Percentiles rank a stretch among this genome's conserved stretches.
phyloP scores from a whole-genome alignment of 805 yeast genomes.

The Torulaspora indica region DNA sequence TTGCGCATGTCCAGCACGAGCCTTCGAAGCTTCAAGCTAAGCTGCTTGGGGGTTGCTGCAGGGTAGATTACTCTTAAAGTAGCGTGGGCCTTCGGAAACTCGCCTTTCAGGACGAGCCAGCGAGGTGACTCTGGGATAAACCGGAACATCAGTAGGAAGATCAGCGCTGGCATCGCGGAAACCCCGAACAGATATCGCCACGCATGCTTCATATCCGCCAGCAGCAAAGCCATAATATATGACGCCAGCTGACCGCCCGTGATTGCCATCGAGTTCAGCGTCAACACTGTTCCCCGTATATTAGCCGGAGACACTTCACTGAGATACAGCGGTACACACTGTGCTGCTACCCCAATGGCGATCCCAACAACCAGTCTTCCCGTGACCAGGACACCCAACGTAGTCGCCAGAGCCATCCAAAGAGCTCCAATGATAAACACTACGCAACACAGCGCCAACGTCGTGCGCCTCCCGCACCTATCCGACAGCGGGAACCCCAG shows the following conservation, averaged over 20 bases:
- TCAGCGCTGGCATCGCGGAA: conserved; percentile 41
- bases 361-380: conserved; percentile 67
- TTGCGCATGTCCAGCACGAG: conserved; percentile 43
- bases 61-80: conserved; percentile 45
- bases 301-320: conserved; percentile 48
- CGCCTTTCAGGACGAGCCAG: conserved; percentile 37
- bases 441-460: conserved; percentile 42
- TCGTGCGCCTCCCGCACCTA: conserved; percentile 41
- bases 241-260: conserved; percentile 51
- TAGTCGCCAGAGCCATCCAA: conserved; percentile 42
- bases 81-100: conserved; percentile 37
- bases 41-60: conserved; percentile 40
- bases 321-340: conserved; percentile 56
- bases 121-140: conserved; percentile 52
- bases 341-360: conserved; percentile 69
- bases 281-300: conserved; percentile 38
- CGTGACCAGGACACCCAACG: conserved; percentile 40
- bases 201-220: conserved; percentile 24
- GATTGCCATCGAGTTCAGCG: conserved; percentile 42
- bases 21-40: conserved; percentile 43
- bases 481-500: conserved; percentile 50
- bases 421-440: conserved; percentile 47
- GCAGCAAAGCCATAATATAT: conserved; percentile 37
- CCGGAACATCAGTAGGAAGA: conserved; percentile 37
- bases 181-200: conserved; percentile 42